phyloP scores from a whole-genome alignment of 2,329 filamentous ascomycete species.

The Botryotinia globosa region DNA sequence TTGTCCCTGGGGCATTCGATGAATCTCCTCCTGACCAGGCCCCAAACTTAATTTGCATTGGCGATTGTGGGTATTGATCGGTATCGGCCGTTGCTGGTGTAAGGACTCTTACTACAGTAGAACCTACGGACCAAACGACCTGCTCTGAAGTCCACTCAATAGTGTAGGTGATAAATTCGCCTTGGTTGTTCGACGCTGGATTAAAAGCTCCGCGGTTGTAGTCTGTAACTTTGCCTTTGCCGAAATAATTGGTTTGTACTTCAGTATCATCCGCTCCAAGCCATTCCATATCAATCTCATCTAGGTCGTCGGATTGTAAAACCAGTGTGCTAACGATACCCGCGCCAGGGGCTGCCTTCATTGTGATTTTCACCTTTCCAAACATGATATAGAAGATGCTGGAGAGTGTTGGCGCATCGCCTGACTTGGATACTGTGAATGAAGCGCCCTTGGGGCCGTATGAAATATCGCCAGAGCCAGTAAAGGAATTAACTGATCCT shows the following conservation, averaged over 20 bases:
- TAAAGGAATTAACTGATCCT: slow-evolving; percentile 76
- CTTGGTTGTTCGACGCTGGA: slow-evolving; percentile 64
- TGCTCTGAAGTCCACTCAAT: slow-evolving; percentile 87
- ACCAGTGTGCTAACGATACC: slow-evolving; percentile 94
- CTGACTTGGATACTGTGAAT: slow-evolving; percentile 74
- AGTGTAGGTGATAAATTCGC: slow-evolving; percentile 77
- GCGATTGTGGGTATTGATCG: slow-evolving; percentile 87
- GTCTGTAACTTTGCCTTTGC: slow-evolving; percentile 80
- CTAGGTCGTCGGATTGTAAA: slow-evolving; percentile 83
- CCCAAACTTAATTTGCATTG: slow-evolving; percentile 92
- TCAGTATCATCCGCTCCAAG: slow-evolving; percentile 72
- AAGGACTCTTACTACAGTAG: slow-evolving; percentile 72
- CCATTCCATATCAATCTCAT: slow-evolving; percentile 98
- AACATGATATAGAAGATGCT: slow-evolving; percentile 99
- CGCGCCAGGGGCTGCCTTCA: slow-evolving; percentile 82
- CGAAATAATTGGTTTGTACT: slow-evolving; percentile 97
- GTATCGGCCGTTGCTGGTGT: slow-evolving; percentile 64
- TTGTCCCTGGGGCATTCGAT: slow-evolving; percentile 72
- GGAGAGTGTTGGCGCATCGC: slow-evolving; percentile 80
- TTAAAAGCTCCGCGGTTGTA: slow-evolving; percentile 88
- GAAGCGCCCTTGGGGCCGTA: slow-evolving; percentile 75
- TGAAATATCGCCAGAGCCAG: slow-evolving; percentile 62
- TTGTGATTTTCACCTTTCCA: slow-evolving; percentile 78
- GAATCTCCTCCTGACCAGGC: slow-evolving; percentile 88
- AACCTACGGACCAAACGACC: slow-evolving; percentile 84